Evolutionary conservation across 177 flowering plant species (phyloP).

Genomic region (Vitis hybrid): DNA sequence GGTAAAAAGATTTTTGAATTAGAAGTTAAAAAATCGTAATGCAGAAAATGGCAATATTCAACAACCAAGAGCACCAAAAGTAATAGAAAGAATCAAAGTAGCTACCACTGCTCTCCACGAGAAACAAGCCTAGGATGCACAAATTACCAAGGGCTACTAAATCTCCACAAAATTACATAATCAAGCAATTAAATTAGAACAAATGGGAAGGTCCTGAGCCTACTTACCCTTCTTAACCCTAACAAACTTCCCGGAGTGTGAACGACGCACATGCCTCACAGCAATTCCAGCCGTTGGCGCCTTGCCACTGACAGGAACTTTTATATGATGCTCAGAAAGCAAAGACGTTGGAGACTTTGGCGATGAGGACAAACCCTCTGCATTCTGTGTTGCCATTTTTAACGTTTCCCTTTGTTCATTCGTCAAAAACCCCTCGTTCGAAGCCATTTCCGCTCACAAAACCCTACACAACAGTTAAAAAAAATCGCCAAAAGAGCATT

Average conservation of each 20-base stretch:
- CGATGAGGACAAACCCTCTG: slow-evolving; percentile 56
- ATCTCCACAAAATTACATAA: neutral
- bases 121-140: too few species aligned
- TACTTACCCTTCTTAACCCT: slow-evolving; percentile 87
- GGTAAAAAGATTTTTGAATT: too few species aligned
- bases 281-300: slow-evolving; percentile 51
- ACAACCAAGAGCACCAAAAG: too few species aligned
- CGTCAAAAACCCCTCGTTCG: slow-evolving; percentile 72
- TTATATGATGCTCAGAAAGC: slow-evolving; percentile 54
- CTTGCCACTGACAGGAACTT: slow-evolving; percentile 50
- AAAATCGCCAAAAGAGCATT: neutral
- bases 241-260: slow-evolving; percentile 81
- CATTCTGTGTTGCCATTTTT: slow-evolving; percentile 54
- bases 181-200: neutral
- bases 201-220: neutral
- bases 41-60: too few species aligned
- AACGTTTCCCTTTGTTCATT: slow-evolving; percentile 66
- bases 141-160: too few species aligned
- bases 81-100: too few species aligned
- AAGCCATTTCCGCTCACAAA: slow-evolving; percentile 41
- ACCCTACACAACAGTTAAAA: neutral
- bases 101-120: too few species aligned
- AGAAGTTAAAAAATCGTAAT: too few species aligned
- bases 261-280: slow-evolving; percentile 64
- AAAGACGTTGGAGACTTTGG: slow-evolving; percentile 60